Conservation (phyloP, 768 basidiomycete species). For the Mycena indigotica region DNA sequence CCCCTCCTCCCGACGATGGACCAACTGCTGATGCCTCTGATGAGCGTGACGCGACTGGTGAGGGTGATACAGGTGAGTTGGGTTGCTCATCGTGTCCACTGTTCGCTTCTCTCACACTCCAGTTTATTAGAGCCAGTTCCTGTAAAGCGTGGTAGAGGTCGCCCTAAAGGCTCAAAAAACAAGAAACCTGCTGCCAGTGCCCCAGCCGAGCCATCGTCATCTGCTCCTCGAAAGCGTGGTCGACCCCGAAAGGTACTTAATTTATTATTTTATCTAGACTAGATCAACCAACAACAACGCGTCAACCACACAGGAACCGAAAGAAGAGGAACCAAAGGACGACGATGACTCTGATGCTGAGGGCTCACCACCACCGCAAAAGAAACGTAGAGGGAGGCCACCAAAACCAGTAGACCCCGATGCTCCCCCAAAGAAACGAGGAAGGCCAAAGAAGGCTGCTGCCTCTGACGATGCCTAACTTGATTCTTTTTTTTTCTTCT, state of each 20-base stretch:
- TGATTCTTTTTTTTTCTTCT: conserved; percentile 7
- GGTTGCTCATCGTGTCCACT: conserved; percentile 27
- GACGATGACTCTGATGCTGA: conserved; percentile 45
- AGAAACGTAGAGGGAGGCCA: conserved; percentile 75
- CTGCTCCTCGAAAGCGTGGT: conserved; percentile 58
- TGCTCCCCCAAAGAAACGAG: conserved; percentile 65
- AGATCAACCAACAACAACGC: conserved; percentile 25
- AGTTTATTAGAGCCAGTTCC: conserved; percentile 48
- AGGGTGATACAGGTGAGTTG: conserved; percentile 27
- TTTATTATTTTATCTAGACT: conserved; percentile 25
- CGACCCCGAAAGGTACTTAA: conserved; percentile 73
- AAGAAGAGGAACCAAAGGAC: conserved; percentile 21
- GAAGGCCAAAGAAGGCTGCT: conserved; percentile 65
- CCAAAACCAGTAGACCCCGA: conserved; percentile 63
- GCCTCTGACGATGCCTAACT: conserved; percentile 18
- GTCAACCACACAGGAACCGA: conserved; percentile 22
- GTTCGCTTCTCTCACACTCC: conserved; percentile 27
- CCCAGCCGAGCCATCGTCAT: conserved; percentile 37
- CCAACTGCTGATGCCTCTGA: conserved; percentile 46
- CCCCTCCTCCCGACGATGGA: conserved; percentile 17
- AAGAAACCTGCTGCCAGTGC: conserved; percentile 45
- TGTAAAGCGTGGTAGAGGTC: conserved; percentile 79
- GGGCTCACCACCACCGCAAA: conserved; percentile 47
- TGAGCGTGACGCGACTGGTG: conserved; percentile 27
- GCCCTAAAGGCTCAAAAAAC: conserved; percentile 88